A percentile compares a stretch with the other conserved stretches of the same genome.
Conservation (phyloP, 2,329 filamentous ascomycete species). For the Dryadomyces sulphureus region DNA sequence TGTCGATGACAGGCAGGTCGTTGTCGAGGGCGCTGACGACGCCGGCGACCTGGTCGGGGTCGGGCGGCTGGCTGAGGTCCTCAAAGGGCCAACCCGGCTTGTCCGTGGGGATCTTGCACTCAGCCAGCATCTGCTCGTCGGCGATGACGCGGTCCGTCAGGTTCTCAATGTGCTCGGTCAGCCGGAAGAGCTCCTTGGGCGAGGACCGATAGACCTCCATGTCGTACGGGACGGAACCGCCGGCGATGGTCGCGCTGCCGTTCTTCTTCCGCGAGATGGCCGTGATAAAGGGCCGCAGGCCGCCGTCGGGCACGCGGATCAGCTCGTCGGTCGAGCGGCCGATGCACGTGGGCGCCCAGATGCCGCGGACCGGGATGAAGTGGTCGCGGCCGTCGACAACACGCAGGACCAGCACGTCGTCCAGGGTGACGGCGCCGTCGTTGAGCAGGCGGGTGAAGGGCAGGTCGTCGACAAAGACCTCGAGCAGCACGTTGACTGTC, state of each 20-base stretch:
- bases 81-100: constrained; percentile 45
- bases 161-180: constrained; percentile 63
- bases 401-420: constrained; percentile 78
- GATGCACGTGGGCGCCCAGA: constrained; percentile 71
- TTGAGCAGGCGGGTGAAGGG: constrained; percentile 58
- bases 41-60: constrained; percentile 3
- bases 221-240: constrained; percentile 36
- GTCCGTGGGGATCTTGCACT: constrained; percentile 34
- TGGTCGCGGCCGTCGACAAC: constrained; percentile 78
- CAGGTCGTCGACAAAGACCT: constrained; percentile 49
- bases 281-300: constrained; percentile 43
- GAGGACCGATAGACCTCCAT: constrained; percentile 59
- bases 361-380: constrained; percentile 68
- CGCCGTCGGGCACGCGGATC: constrained; percentile 69
- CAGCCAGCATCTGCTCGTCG: constrained; percentile 47
- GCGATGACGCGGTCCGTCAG: constrained; percentile 42
- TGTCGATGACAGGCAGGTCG: constrained; percentile 44
- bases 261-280: constrained; percentile 16
- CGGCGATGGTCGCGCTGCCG: constrained; percentile 9
- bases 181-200: constrained; percentile 74
- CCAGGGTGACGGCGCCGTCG: constrained; percentile 46
- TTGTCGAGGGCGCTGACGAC: constrained; percentile 58
- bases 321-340: constrained; percentile 80
- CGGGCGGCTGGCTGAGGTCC: neutral
- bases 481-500: constrained; percentile 55